Conservation (phyloP, 169 alveolate genomes). For the Perkinsus marinus region DNA sequence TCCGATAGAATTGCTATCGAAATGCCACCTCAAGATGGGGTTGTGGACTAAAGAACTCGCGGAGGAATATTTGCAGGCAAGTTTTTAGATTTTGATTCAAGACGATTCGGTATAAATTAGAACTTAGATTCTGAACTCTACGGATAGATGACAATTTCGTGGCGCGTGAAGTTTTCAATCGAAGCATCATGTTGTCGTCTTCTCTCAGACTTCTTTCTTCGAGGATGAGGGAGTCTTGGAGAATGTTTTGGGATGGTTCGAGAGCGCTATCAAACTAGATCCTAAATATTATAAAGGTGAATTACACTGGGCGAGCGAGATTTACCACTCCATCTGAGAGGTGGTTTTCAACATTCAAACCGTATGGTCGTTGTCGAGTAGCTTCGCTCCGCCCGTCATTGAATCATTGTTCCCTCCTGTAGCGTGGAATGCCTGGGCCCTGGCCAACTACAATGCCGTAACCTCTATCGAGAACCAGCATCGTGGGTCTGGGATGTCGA, state of each 20-base stretch:
- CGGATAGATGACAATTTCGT: no score
- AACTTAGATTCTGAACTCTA: no score
- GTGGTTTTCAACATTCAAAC: no score
- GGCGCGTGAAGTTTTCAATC: background rate
- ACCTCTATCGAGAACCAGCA: slow-evolving; percentile 19
- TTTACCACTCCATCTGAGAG: no score
- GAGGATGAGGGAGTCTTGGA: slow-evolving; percentile 19
- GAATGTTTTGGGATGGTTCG: slow-evolving; percentile 37
- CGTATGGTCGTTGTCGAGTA: background rate
- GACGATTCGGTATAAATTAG: no score
- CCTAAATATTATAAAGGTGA: slow-evolving; percentile 34
- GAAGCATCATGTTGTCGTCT: background rate
- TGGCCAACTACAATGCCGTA: slow-evolving; percentile 54
- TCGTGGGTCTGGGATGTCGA: slow-evolving; percentile 6
- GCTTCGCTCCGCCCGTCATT: background rate
- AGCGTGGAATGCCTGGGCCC: slow-evolving; percentile 72
- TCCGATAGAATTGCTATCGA: slow-evolving; percentile 14
- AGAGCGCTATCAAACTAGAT: slow-evolving; percentile 44
- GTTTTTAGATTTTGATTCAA: background rate
- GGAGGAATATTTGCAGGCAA: slow-evolving; percentile 28
- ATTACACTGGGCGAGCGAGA: background rate
- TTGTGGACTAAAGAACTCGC: slow-evolving; percentile 55
- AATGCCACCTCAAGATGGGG: slow-evolving; percentile 51
- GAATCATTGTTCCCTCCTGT: background rate
- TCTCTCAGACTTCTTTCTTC: background rate